phyloP scores from a whole-genome alignment of 2,329 filamentous ascomycete species.

The Byssoonygena ceratinophila region DNA sequence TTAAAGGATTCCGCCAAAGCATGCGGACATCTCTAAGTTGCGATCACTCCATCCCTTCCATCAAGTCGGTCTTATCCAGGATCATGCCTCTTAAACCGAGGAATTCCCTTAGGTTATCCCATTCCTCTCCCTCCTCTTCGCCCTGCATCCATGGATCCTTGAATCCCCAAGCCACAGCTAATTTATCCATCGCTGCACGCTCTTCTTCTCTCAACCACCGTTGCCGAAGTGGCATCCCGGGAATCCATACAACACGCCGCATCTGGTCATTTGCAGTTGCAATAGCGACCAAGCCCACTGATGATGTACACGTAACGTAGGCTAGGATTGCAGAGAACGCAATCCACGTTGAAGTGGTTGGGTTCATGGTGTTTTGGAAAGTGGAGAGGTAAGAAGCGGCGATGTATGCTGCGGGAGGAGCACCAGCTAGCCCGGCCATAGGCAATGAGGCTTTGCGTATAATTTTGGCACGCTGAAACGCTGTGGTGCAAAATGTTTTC shows the following conservation, averaged over 20 bases:
- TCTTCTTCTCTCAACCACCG: constrained; percentile 88
- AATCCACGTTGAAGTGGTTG: constrained; percentile 60
- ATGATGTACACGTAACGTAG: constrained; percentile 70
- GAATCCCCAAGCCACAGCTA: constrained; percentile 88
- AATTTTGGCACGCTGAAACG: constrained; percentile 36
- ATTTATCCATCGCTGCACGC: constrained; percentile 70
- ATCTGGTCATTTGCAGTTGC: constrained; percentile 91
- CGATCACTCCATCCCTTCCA: constrained; percentile 73
- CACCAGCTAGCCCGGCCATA: constrained; percentile 30
- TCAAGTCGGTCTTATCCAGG: constrained; percentile 75
- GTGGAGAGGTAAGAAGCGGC: constrained; percentile 56
- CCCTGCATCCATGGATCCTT: constrained; percentile 67
- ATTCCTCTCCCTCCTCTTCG: constrained; percentile 83
- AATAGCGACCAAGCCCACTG: constrained; percentile 71
- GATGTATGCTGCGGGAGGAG: constrained; percentile 45
- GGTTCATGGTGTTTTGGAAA: constrained; percentile 67
- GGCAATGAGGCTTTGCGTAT: constrained; percentile 34
- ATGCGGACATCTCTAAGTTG: not conserved
- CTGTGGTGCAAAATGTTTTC: constrained; percentile 41
- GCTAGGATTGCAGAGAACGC: constrained; percentile 71
- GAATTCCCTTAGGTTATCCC: constrained; percentile 76
- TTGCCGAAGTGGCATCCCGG: constrained; percentile 66
- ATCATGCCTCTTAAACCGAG: constrained; percentile 77
- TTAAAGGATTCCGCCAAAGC: not conserved
- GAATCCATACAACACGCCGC: constrained; percentile 81